These are phyloP conservation scores for Botryotinia globosa DNA, from an alignment of 2,329 filamentous ascomycete species.

Conservation along the genomic window DNA sequence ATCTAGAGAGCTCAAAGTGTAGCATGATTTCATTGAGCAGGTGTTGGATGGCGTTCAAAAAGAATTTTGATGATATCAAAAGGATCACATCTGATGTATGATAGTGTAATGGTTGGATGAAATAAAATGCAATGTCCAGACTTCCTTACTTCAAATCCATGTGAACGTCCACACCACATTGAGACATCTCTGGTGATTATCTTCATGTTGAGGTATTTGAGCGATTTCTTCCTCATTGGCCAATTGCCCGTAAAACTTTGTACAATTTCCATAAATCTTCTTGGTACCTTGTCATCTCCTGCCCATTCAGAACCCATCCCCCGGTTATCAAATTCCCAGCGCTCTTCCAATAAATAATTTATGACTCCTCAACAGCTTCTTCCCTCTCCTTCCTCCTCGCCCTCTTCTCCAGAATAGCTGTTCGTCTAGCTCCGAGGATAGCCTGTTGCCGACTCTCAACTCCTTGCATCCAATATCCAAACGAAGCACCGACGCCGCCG, in stretches of 20 bases:
- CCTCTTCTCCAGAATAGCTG: constrained; percentile 83
- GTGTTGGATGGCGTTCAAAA: constrained; percentile 9
- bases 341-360: background rate
- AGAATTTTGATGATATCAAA: constrained; percentile 7
- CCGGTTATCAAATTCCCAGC: background rate
- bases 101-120: constrained; percentile 24
- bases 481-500: constrained; percentile 79
- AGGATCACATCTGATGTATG: constrained; percentile 21
- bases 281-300: background rate
- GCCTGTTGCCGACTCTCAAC: constrained; percentile 80
- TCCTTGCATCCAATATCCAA: constrained; percentile 95
- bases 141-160: background rate
- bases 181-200: background rate
- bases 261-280: background rate
- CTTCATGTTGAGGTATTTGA: background rate
- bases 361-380: constrained; percentile 43
- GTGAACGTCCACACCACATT: background rate
- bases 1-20: background rate
- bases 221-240: constrained; percentile 5
- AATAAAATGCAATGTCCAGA: background rate
- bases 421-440: constrained; percentile 74
- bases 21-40: background rate
- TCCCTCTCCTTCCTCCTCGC: constrained; percentile 70
- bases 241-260: constrained; percentile 8
- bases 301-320: background rate